Evolutionary conservation across 1,139 yeast species (phyloP).

Genomic region (Yamadazyma spencermartinsiae): DNA sequence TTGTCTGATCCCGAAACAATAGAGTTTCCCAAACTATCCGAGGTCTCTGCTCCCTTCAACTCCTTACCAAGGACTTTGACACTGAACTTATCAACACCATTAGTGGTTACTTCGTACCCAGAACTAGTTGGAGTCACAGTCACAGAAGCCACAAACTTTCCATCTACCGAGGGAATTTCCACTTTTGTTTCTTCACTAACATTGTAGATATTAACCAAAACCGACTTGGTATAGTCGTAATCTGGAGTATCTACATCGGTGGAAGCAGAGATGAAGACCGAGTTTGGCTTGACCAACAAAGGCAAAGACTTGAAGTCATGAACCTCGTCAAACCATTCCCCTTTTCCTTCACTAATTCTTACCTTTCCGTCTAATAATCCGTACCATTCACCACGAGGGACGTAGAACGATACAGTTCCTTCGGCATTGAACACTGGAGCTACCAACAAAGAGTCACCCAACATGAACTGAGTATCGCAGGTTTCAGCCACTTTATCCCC

Average conservation of each 20-base stretch:
- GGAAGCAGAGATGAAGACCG: conserved; percentile 21
- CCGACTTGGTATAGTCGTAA: conserved; percentile 19
- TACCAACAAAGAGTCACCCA: conserved; percentile 30
- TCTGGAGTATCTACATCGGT: conserved; percentile 16
- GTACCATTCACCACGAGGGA: conserved; percentile 33
- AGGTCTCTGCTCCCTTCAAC: neutral
- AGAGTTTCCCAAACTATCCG: conserved; percentile 13
- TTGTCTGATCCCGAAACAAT: conserved; percentile 7
- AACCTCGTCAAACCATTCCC: conserved; percentile 25
- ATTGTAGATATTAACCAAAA: conserved; percentile 20
- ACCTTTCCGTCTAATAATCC: conserved; percentile 30
- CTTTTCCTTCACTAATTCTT: conserved; percentile 20
- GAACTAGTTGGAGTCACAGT: conserved; percentile 6
- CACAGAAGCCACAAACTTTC: conserved; percentile 12
- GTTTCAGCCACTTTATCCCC: conserved; percentile 22
- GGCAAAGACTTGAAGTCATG: conserved; percentile 32
- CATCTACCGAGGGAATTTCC: conserved; percentile 17
- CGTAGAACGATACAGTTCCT: conserved; percentile 28
- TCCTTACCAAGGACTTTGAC: conserved; percentile 14
- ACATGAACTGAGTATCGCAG: conserved; percentile 31
- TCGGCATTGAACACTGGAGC: conserved; percentile 32
- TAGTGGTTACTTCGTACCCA: conserved; percentile 10
- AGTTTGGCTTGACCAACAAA: conserved; percentile 25
- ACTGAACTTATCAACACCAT: conserved; percentile 8
- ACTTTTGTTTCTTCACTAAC: conserved; percentile 9